Percentiles rank a stretch among this genome's conserved stretches.
Conservation (phyloP, 345 rosid genomes). For the Trapa incisa region DNA sequence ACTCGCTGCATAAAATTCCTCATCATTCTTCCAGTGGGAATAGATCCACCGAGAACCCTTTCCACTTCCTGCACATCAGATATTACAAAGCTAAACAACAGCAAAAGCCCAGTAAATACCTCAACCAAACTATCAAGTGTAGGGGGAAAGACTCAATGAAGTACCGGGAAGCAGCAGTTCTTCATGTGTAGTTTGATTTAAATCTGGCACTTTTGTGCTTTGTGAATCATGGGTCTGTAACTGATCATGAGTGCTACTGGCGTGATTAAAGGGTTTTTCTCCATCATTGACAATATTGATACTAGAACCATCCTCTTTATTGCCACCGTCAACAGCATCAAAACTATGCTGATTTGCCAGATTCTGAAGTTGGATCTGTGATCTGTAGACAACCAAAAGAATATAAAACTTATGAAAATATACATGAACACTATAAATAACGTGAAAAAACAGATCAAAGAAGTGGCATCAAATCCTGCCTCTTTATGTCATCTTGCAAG, state of each 20-base stretch:
- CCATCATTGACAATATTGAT: slow-evolving; percentile 51
- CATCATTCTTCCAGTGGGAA: slow-evolving; percentile 23
- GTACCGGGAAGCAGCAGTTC: slow-evolving; percentile 23
- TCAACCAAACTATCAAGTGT: too few relatives aligned
- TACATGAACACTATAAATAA: not conserved
- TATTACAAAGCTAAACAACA: not conserved
- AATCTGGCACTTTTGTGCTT: slow-evolving; percentile 7
- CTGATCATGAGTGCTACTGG: too few relatives aligned
- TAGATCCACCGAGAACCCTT: slow-evolving; percentile 32
- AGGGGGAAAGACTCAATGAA: too few relatives aligned
- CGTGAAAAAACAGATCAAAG: not conserved
- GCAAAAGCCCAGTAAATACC: not conserved
- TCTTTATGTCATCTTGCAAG: slow-evolving; percentile 65
- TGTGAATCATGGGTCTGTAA: too few relatives aligned
- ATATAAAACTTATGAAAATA: slow-evolving; percentile 5
- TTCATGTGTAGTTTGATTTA: slow-evolving; percentile 24
- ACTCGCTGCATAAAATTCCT: slow-evolving; percentile 29
- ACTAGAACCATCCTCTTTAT: slow-evolving; percentile 49
- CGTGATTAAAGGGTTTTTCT: slow-evolving; percentile 24
- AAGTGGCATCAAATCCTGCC: slow-evolving; percentile 25
- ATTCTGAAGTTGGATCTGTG: slow-evolving; percentile 61
- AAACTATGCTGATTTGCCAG: slow-evolving; percentile 58
- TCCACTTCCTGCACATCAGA: slow-evolving; percentile 13
- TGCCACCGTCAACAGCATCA: slow-evolving; percentile 29
- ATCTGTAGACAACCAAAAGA: slow-evolving; percentile 32